These are phyloP conservation scores for Galerina sulciceps DNA, from an alignment of 768 basidiomycete genomes.

Conservation along the genomic window DNA sequence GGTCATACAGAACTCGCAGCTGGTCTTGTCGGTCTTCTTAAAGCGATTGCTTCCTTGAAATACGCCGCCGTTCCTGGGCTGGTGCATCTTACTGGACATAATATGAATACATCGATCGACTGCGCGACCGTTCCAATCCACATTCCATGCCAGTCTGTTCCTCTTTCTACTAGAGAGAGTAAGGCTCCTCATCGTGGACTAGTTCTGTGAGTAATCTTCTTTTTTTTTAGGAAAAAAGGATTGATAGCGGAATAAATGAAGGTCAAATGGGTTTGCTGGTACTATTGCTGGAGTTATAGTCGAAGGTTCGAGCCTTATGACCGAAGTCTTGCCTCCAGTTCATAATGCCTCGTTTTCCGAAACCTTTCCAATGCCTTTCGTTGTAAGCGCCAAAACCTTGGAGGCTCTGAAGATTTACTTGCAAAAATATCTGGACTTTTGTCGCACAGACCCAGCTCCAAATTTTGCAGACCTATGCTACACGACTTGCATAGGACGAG, in stretches of 20 bases:
- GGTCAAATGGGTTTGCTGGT: conserved; percentile 36
- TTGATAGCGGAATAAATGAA: conserved; percentile 8
- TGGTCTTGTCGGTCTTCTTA: conserved; percentile 30
- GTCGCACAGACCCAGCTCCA: not conserved
- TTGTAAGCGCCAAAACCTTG: conserved; percentile 32
- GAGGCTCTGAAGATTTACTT: conserved; percentile 26
- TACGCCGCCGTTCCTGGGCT: conserved; percentile 28
- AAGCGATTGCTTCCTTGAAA: conserved; percentile 24
- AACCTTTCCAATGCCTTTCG: conserved; percentile 16
- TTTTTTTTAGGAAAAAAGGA: not conserved
- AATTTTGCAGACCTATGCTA: conserved; percentile 31
- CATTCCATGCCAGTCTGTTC: conserved; percentile 20
- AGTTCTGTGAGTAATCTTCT: conserved; percentile 26
- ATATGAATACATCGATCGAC: conserved; percentile 31
- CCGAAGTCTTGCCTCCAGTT: not conserved
- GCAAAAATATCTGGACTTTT: conserved; percentile 27
- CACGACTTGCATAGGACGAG: conserved; percentile 33
- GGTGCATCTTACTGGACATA: conserved; percentile 21
- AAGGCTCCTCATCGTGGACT: conserved; percentile 19
- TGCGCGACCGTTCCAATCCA: conserved; percentile 22
- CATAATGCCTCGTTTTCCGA: not conserved
- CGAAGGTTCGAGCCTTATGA: conserved; percentile 12
- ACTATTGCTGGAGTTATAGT: conserved; percentile 32
- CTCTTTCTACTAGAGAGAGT: conserved; percentile 7
- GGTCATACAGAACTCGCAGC: conserved; percentile 34